Percentiles rank a stretch among this genome's conserved stretches.
Evolutionary conservation across 2,329 filamentous ascomycete species (phyloP).

Genomic region (Diplodia intermedia): DNA sequence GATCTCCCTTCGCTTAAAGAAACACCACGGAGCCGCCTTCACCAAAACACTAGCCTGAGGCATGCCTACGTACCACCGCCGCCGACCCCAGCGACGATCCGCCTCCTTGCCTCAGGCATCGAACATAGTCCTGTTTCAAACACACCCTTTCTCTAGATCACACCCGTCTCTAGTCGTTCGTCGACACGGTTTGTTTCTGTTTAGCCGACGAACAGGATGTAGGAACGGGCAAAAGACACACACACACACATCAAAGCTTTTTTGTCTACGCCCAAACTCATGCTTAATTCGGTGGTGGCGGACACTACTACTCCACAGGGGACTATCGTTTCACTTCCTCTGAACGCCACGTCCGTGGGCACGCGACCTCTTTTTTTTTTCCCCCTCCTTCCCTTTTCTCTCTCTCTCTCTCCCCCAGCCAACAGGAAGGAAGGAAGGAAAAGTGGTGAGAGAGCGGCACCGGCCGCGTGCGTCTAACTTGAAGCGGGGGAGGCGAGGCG

Average conservation of each 20-base stretch:
- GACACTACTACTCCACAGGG: background rate
- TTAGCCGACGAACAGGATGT: background rate
- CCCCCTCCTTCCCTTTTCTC: background rate
- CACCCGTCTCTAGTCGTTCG: no score
- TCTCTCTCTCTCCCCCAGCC: background rate
- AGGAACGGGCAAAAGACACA: background rate
- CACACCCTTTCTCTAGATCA: no score
- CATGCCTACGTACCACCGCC: background rate
- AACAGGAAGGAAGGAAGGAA: background rate
- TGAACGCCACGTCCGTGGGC: no score
- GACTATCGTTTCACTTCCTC: background rate
- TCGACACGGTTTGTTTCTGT: background rate
- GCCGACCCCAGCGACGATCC: background rate
- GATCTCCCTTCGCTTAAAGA: background rate
- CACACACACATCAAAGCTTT: background rate
- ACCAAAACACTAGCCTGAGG: slow-evolving; percentile 7
- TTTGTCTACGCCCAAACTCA: background rate
- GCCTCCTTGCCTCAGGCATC: background rate
- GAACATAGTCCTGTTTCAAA: background rate
- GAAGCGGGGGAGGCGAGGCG: background rate
- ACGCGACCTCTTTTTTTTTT: background rate
- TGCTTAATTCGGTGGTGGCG: background rate
- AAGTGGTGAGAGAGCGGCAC: background rate
- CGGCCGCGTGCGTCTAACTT: background rate
- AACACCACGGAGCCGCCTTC: background rate